Conservation (phyloP, 1,284 basidiomycete genomes). For the Mrakiaceae sp. region DNA sequence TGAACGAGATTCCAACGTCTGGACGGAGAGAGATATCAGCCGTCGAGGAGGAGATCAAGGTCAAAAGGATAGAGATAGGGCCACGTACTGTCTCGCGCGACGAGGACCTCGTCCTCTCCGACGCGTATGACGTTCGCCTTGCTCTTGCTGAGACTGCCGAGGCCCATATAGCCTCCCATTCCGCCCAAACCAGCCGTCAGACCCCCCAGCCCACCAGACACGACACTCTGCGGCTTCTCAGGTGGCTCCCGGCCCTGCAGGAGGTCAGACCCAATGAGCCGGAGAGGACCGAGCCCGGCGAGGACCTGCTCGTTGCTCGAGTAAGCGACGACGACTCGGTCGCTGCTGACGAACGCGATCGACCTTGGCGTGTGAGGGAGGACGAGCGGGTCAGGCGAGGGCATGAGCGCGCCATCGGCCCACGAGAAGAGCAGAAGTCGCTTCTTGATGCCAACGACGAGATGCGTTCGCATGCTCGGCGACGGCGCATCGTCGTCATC, state of each 20-base stretch:
- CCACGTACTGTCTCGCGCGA: slow-evolving; percentile 67
- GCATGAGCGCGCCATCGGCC: slow-evolving; percentile 62
- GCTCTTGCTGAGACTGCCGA: slow-evolving; percentile 40
- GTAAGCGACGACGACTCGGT: slow-evolving; percentile 62
- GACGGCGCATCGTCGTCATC: slow-evolving; percentile 7
- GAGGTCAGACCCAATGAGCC: slow-evolving; percentile 35
- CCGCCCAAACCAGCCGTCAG: slow-evolving; percentile 43
- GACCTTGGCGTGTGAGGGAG: slow-evolving; percentile 66
- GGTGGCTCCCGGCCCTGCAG: not conserved
- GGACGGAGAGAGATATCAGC: slow-evolving; percentile 2
- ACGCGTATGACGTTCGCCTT: slow-evolving; percentile 59
- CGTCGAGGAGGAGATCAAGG: not conserved
- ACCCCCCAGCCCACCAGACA: slow-evolving; percentile 1
- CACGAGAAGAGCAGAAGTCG: slow-evolving; percentile 77
- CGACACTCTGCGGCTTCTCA: no score
- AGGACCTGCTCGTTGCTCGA: slow-evolving; percentile 60
- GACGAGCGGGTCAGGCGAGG: slow-evolving; percentile 32
- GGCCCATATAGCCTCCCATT: slow-evolving; percentile 76
- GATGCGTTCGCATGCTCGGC: slow-evolving; percentile 44
- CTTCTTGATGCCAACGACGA: slow-evolving; percentile 75
- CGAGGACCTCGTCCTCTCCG: slow-evolving; percentile 54
- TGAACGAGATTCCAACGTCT: slow-evolving; percentile 67
- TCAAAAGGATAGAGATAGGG: not conserved
- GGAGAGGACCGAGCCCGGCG: slow-evolving; percentile 53
- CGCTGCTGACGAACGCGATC: slow-evolving; percentile 54